A percentile compares a stretch with the other conserved stretches of the same genome.
Evolutionary conservation across 1,139 yeast genomes (phyloP).

Genomic region (Diutina mesorugosa): DNA sequence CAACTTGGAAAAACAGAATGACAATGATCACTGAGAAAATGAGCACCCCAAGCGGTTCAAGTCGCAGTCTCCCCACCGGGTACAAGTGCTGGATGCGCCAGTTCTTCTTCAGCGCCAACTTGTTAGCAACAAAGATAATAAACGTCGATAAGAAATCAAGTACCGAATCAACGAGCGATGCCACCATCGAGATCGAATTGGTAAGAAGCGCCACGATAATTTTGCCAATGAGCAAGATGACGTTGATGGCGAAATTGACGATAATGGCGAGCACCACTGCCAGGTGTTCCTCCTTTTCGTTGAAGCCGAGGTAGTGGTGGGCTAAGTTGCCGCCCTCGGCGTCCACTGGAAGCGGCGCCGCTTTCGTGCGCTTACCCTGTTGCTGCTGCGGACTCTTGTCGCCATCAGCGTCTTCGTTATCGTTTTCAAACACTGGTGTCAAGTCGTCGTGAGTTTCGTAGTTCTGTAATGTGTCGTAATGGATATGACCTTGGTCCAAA

Average conservation of each 20-base stretch:
- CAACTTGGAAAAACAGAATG: constrained; percentile 62
- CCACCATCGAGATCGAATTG: constrained; percentile 60
- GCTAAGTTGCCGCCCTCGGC: not conserved
- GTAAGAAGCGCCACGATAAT: constrained; percentile 49
- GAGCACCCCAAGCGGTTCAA: constrained; percentile 71
- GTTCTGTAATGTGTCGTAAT: constrained; percentile 47
- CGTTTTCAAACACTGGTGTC: not conserved
- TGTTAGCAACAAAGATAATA: constrained; percentile 54
- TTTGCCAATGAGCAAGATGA: constrained; percentile 50
- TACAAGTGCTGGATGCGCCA: constrained; percentile 34
- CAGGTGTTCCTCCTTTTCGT: constrained; percentile 26
- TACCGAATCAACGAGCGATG: constrained; percentile 66
- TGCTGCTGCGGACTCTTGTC: not conserved
- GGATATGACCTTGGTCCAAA: constrained; percentile 57
- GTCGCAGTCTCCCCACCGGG: constrained; percentile 62
- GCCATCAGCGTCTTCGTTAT: not conserved
- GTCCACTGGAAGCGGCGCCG: not conserved
- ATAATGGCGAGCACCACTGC: constrained; percentile 48
- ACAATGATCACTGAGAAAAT: constrained; percentile 63
- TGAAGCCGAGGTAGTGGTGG: constrained; percentile 32
- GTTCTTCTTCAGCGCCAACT: constrained; percentile 42
- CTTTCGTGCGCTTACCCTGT: not conserved
- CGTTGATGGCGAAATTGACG: constrained; percentile 51
- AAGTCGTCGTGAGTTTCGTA: constrained; percentile 14
- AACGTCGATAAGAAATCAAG: constrained; percentile 66